These are phyloP conservation scores for Suillus lakei DNA, from an alignment of 768 basidiomycete species.

Conservation along the genomic window DNA sequence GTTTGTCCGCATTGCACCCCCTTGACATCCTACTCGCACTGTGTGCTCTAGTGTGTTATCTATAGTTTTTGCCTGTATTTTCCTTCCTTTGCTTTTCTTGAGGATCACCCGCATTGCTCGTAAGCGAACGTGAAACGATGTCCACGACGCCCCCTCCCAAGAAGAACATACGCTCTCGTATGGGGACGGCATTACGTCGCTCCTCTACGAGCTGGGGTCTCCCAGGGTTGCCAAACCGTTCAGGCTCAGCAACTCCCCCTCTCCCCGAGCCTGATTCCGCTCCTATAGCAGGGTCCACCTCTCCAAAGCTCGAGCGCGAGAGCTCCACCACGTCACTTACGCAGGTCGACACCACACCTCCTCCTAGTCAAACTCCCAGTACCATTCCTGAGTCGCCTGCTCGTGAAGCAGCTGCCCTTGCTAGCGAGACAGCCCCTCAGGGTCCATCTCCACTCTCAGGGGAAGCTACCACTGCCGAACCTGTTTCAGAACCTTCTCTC, in stretches of 20 bases:
- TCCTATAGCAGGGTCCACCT: constrained; percentile 29
- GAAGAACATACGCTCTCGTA: constrained; percentile 57
- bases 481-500: constrained; percentile 16
- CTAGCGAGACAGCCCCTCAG: constrained; percentile 33
- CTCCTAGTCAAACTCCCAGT: constrained; percentile 43
- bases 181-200: constrained; percentile 64
- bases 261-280: constrained; percentile 33
- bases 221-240: constrained; percentile 37
- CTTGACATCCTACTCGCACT: constrained; percentile 16
- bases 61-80: neutral
- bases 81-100: constrained; percentile 14
- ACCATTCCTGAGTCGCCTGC: constrained; percentile 75
- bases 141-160: constrained; percentile 40
- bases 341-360: constrained; percentile 38
- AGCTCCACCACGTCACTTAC: constrained; percentile 34
- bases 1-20: constrained; percentile 25
- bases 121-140: constrained; percentile 26
- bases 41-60: constrained; percentile 15
- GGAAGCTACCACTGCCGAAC: constrained; percentile 24
- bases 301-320: constrained; percentile 35
- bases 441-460: constrained; percentile 51
- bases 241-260: constrained; percentile 27
- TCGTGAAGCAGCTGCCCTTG: constrained; percentile 53
- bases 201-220: constrained; percentile 60
- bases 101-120: neutral